phyloP scores from a whole-genome alignment of 2,329 filamentous ascomycete genomes.

The Trichoderma arundinaceum region DNA sequence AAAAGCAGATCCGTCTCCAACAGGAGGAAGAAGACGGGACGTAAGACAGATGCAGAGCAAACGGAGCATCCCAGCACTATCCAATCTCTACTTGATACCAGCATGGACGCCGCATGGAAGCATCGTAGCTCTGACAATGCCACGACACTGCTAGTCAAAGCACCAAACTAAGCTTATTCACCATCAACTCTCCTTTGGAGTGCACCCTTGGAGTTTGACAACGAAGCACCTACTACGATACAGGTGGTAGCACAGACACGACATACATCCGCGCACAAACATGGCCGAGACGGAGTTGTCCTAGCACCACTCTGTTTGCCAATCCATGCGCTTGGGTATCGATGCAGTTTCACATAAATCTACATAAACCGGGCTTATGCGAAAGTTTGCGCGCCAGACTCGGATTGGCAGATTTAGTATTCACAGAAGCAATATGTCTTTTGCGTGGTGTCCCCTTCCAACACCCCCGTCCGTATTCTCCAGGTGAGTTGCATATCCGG shows the following conservation, averaged over 20 bases:
- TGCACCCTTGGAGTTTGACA: not conserved
- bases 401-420: no score
- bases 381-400: no score
- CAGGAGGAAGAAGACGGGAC: not conserved
- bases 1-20: not conserved
- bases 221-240: slow-evolving; percentile 3
- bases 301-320: not conserved
- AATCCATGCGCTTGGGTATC: not conserved
- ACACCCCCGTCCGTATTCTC: not conserved
- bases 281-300: slow-evolving; percentile 10
- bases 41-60: not conserved
- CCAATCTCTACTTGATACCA: not conserved
- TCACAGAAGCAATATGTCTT: not conserved
- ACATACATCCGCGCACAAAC: slow-evolving; percentile 16
- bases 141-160: not conserved
- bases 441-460: not conserved
- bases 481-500: not conserved
- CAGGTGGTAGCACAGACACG: slow-evolving; percentile 5
- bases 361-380: not conserved
- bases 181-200: not conserved
- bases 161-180: not conserved
- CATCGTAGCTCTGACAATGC: not conserved
- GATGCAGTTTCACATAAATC: not conserved
- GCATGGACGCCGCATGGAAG: not conserved
- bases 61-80: not conserved